These are phyloP conservation scores for Parasitella parasitica DNA, from an alignment of 371 early-diverging fungal genomes.

Conservation along the genomic window DNA sequence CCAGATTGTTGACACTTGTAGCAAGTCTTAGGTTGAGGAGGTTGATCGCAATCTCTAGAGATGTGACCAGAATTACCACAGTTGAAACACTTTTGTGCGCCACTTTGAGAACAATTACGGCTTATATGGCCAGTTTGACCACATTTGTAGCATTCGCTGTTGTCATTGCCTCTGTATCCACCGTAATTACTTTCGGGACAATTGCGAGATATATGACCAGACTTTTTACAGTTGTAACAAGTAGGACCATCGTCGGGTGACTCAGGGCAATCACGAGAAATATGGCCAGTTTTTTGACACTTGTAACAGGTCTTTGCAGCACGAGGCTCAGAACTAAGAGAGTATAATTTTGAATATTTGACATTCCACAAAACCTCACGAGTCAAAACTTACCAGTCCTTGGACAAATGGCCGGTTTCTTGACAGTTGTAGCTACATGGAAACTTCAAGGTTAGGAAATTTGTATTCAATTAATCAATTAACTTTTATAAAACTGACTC, in stretches of 20 bases:
- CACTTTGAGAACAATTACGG: slow-evolving; percentile 42
- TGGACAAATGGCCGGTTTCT: slow-evolving; percentile 59
- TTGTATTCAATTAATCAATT: neutral
- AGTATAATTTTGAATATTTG: neutral
- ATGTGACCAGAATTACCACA: slow-evolving; percentile 59
- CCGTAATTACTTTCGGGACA: slow-evolving; percentile 47
- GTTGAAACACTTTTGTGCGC: slow-evolving; percentile 64
- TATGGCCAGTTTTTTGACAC: slow-evolving; percentile 61
- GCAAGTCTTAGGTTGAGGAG: slow-evolving; percentile 54
- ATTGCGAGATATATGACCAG: slow-evolving; percentile 64
- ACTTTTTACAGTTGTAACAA: slow-evolving; percentile 60
- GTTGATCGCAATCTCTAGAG: slow-evolving; percentile 48
- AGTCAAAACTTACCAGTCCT: slow-evolving; percentile 44
- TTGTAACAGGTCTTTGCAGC: slow-evolving; percentile 60
- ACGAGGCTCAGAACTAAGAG: slow-evolving; percentile 53
- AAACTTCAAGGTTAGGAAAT: neutral
- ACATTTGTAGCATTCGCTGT: slow-evolving; percentile 52
- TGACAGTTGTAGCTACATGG: slow-evolving; percentile 58
- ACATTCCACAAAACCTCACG: neutral
- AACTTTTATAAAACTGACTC: slow-evolving; percentile 14
- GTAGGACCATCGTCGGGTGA: slow-evolving; percentile 46
- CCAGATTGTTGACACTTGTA: slow-evolving; percentile 61
- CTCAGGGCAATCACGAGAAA: slow-evolving; percentile 63
- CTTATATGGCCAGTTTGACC: slow-evolving; percentile 54
- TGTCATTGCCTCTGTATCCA: slow-evolving; percentile 8